These are phyloP conservation scores for Epichloe baconii DNA, from an alignment of 2,329 filamentous ascomycete species.

Conservation along the genomic window DNA sequence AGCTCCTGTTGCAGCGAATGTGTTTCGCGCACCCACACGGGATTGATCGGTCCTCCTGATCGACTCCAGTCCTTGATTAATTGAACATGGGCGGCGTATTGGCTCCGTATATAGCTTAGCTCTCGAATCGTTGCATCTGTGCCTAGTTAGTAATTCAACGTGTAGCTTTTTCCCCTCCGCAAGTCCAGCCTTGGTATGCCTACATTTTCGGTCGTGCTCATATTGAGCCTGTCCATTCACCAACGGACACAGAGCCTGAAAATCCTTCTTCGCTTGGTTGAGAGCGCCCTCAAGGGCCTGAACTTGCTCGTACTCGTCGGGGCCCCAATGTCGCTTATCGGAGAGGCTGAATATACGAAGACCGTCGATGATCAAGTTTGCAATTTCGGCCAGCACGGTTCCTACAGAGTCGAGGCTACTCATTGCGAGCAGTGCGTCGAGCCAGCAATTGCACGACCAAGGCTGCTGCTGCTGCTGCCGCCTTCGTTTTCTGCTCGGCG, in stretches of 20 bases:
- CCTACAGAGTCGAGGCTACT: constrained; percentile 39
- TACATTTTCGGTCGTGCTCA: constrained; percentile 41
- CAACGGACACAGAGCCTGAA: constrained; percentile 41
- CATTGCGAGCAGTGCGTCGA: constrained; percentile 14
- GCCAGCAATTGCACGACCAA: background rate
- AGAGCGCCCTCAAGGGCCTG: constrained; percentile 40
- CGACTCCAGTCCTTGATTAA: constrained; percentile 42
- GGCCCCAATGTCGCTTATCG: constrained; percentile 45
- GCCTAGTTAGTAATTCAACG: background rate
- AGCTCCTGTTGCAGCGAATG: constrained; percentile 34
- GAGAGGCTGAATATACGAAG: constrained; percentile 41
- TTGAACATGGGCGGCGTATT: constrained; percentile 34
- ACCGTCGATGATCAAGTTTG: constrained; percentile 37
- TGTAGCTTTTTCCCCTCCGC: background rate
- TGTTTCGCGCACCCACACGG: constrained; percentile 42
- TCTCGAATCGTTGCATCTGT: constrained; percentile 40
- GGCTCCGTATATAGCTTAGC: constrained; percentile 30
- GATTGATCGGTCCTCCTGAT: constrained; percentile 40
- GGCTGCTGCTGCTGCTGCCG: background rate
- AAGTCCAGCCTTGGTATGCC: constrained; percentile 9
- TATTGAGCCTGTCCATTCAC: constrained; percentile 45
- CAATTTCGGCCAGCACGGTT: constrained; percentile 44
- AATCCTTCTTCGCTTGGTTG: constrained; percentile 47
- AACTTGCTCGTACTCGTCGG: constrained; percentile 46
- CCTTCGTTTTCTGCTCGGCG: background rate